These are phyloP conservation scores for Nitzschia sp. DNA, from an alignment of 108 stramenopile species.

Conservation along the genomic window DNA sequence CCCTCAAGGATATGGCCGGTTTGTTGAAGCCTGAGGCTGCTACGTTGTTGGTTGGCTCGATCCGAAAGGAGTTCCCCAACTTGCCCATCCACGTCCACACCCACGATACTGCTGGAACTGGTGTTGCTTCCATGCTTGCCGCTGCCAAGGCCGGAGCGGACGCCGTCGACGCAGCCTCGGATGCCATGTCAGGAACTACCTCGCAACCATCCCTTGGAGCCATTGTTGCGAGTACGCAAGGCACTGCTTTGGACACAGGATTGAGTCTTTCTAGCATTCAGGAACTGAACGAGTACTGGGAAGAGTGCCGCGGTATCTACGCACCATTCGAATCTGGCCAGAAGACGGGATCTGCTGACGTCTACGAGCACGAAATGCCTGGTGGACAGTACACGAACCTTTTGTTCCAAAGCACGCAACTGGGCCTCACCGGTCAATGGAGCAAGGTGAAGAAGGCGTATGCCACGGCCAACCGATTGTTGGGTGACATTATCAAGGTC, in stretches of 20 bases:
- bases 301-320: slow-evolving; percentile 90
- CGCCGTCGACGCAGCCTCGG: slow-evolving; percentile 92
- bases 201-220: slow-evolving; percentile 95
- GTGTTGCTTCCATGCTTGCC: slow-evolving; percentile 95
- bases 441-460: slow-evolving; percentile 89
- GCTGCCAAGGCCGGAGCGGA: slow-evolving; percentile 93
- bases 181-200: slow-evolving; percentile 95
- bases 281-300: slow-evolving; percentile 93
- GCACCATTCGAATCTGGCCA: slow-evolving; percentile 97
- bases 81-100: slow-evolving; percentile 94
- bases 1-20: slow-evolving; percentile 98
- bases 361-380: slow-evolving; percentile 97
- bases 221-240: slow-evolving; percentile 80
- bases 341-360: slow-evolving; percentile 91
- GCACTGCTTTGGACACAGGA: slow-evolving; percentile 91
- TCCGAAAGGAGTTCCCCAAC: slow-evolving; percentile 89
- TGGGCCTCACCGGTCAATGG: slow-evolving; percentile 94
- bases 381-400: slow-evolving; percentile 98
- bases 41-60: slow-evolving; percentile 69
- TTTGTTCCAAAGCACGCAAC: slow-evolving; percentile 89
- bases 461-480: slow-evolving; percentile 89
- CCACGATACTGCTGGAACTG: slow-evolving; percentile 95
- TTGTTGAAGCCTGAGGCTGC: slow-evolving; percentile 93
- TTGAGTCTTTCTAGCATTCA: slow-evolving; percentile 66
- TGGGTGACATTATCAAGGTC: slow-evolving; percentile 98